These are phyloP conservation scores for Cercospora berteroae DNA, from an alignment of 2,329 filamentous ascomycete species.

Conservation along the genomic window DNA sequence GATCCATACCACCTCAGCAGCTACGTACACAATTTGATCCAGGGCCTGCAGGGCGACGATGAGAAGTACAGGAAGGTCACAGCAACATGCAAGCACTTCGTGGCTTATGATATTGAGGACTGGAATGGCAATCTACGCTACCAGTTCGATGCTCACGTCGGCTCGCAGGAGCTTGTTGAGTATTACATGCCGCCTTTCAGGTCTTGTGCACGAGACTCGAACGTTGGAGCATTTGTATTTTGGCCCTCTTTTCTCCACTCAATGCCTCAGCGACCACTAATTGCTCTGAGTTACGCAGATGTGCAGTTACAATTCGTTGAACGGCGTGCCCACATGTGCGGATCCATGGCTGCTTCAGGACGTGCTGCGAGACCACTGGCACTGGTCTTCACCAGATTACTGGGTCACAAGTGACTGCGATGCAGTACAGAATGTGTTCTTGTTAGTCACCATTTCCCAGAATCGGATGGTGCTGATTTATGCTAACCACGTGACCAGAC, in stretches of 20 bases:
- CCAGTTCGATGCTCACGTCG: constrained; percentile 57
- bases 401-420: constrained; percentile 67
- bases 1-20: constrained; percentile 37
- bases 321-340: constrained; percentile 64
- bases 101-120: constrained; percentile 35
- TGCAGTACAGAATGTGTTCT: constrained; percentile 54
- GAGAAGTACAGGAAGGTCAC: constrained; percentile 42
- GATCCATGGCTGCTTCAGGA: constrained; percentile 61
- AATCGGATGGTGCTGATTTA: too few relatives aligned
- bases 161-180: constrained; percentile 62
- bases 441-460: constrained; percentile 16
- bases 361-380: constrained; percentile 64
- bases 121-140: constrained; percentile 40
- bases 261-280: neutral
- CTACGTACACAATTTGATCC: constrained; percentile 38
- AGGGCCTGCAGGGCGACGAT: constrained; percentile 38
- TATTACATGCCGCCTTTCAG: constrained; percentile 68
- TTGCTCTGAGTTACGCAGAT: neutral
- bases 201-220: constrained; percentile 46
- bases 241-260: constrained; percentile 33
- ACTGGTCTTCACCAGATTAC: constrained; percentile 60
- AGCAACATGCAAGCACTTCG: constrained; percentile 50
- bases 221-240: constrained; percentile 55
- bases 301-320: constrained; percentile 55
- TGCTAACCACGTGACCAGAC: constrained; percentile 20